These are phyloP conservation scores for Blastocystis hominis DNA, from an alignment of 352 stramenopile genomes.

Conservation along the genomic window DNA sequence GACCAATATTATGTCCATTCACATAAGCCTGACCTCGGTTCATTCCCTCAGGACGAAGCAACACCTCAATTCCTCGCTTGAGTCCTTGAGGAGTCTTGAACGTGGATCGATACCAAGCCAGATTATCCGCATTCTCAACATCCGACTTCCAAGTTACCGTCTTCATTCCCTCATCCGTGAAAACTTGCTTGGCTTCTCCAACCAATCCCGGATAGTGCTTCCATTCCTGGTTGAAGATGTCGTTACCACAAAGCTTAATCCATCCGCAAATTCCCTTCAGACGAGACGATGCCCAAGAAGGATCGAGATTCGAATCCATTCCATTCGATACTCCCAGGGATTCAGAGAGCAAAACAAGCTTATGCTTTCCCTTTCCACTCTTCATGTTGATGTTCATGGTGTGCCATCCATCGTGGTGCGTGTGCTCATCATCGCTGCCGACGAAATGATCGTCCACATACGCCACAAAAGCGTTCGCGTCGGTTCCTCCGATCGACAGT, in stretches of 20 bases:
- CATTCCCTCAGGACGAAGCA: slow-evolving; percentile 13
- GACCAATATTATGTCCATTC: slow-evolving; percentile 40
- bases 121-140: slow-evolving; percentile 19
- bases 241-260: slow-evolving; percentile 22
- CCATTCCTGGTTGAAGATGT: slow-evolving; percentile 37
- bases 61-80: neutral
- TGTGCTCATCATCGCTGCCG: slow-evolving; percentile 15
- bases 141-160: neutral
- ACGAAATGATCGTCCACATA: neutral
- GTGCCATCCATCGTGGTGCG: neutral
- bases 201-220: slow-evolving; percentile 26
- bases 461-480: neutral
- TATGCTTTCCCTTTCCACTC: neutral
- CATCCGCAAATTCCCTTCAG: slow-evolving; percentile 37
- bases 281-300: neutral
- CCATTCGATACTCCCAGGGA: slow-evolving; percentile 24
- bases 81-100: slow-evolving; percentile 23
- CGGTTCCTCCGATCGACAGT: slow-evolving; percentile 14
- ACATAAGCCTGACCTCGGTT: slow-evolving; percentile 35
- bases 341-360: neutral
- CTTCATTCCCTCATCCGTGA: neutral
- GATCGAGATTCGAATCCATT: neutral
- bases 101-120: slow-evolving; percentile 8
- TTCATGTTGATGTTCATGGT: slow-evolving; percentile 27
- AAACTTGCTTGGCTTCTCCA: slow-evolving; percentile 13